These are phyloP conservation scores for Rauvolfia tetraphylla DNA, from an alignment of 257 asterid species.

Conservation along the genomic window DNA sequence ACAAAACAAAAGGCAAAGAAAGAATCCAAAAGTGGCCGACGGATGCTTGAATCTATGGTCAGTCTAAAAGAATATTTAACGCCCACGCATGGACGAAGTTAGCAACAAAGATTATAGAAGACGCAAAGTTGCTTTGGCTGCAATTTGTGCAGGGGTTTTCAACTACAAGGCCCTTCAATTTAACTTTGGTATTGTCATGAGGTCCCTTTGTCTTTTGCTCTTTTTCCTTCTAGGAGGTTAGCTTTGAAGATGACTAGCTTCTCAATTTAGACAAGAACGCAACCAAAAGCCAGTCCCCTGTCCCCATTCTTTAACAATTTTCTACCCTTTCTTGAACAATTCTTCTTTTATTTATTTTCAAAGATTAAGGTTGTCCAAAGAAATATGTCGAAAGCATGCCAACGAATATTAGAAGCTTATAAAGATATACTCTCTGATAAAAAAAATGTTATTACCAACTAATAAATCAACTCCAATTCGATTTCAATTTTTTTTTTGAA, in stretches of 20 bases:
- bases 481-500: too few relatives aligned
- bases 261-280: background rate
- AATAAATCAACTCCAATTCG: background rate
- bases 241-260: background rate
- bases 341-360: background rate
- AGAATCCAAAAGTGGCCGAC: background rate
- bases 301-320: slow-evolving; percentile 1
- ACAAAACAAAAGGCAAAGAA: background rate
- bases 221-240: background rate
- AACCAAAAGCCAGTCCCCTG: background rate
- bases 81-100: too few relatives aligned
- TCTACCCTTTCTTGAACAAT: background rate
- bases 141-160: background rate
- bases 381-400: background rate
- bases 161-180: background rate
- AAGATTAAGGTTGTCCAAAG: background rate
- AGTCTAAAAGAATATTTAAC: too few relatives aligned
- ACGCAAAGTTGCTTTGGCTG: background rate
- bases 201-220: background rate
- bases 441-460: too few relatives aligned
- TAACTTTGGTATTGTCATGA: background rate
- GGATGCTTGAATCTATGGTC: too few relatives aligned
- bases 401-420: background rate
- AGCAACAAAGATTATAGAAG: too few relatives aligned
- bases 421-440: too few relatives aligned